Evolutionary conservation across 164 flowering plant genomes (phyloP), one percentile per base, ranked within the genome.

Genomic region (Chloranthus sessilifolius): DNA sequence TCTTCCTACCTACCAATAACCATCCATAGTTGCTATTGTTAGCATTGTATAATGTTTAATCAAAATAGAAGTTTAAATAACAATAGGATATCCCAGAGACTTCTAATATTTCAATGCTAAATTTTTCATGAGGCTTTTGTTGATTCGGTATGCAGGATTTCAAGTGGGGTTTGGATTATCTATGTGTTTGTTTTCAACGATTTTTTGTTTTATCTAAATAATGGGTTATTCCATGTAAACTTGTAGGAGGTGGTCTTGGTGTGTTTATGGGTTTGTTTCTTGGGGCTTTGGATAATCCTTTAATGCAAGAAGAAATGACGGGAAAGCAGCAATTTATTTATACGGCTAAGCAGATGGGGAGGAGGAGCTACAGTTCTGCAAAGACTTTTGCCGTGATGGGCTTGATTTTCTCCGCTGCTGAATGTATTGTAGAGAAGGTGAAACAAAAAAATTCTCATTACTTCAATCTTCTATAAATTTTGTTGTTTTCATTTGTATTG

Each of bases 361-460:
- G 70, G 26, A 76, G 87, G 66, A 84, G 95, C 43, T 78, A 77
- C 77, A 63, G 72, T 58, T 80, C 86, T 8, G 79, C 83, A 41
- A 90, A 87, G 64, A 63, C 94, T 17, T 87, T 87, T 71, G 95
- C 95, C 0, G 71, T 87, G 28, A 87, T 90, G 97, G 97, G 97
- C 17, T 68, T 87, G 15, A 35, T 87, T 35, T 90, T 87, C 69
- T 90, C 97, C 8, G 87, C 91, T 21, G 83, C 85, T 16, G 97
- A 90, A 63, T 87, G 98, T 63, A 80, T 76, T 46, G 81, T 84
- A 26, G 95, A 90, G 65, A 87, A 84, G 97, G 95, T 86, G 56
- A 11, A 33, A 10, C 7, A 30, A 9, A 36, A 15, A 20, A 45
- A 21, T 16, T 37, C 7, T 46, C 11, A 14, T 26, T 8, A 20